Evolutionary conservation across 208 protist genomes (phyloP).

Genomic region (Crithidia thermophila): DNA sequence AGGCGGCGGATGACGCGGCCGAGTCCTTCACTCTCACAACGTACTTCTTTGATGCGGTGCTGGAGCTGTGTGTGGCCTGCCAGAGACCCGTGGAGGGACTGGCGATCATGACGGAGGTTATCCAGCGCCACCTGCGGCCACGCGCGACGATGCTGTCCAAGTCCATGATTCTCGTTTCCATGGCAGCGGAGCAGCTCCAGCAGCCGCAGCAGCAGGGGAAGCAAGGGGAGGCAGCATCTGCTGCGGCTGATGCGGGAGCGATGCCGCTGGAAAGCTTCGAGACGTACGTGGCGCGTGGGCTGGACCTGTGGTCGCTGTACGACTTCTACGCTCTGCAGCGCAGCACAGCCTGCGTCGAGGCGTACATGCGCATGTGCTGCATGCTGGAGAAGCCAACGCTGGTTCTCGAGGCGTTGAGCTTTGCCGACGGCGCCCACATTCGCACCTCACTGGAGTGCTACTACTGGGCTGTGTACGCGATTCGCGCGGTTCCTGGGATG

Average conservation of each 20-base stretch:
- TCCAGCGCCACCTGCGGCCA: slow-evolving; percentile 68
- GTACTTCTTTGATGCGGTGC: slow-evolving; percentile 80
- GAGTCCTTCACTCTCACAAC: slow-evolving; percentile 68
- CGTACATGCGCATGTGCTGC: slow-evolving; percentile 78
- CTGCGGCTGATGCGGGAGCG: not conserved
- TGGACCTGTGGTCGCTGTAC: slow-evolving; percentile 86
- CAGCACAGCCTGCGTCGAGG: slow-evolving; percentile 54
- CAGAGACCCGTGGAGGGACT: slow-evolving; percentile 60
- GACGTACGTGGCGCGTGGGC: slow-evolving; percentile 43
- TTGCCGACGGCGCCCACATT: slow-evolving; percentile 63
- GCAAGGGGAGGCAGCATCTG: not conserved
- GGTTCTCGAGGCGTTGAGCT: slow-evolving; percentile 70
- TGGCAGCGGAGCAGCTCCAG: slow-evolving; percentile 55
- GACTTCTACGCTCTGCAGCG: slow-evolving; percentile 86
- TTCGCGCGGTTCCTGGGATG: slow-evolving; percentile 68
- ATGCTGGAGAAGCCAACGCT: slow-evolving; percentile 54
- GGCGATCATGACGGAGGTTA: slow-evolving; percentile 68
- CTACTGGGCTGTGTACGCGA: slow-evolving; percentile 78
- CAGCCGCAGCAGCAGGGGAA: not conserved
- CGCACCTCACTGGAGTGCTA: slow-evolving; percentile 71
- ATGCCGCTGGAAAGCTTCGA: slow-evolving; percentile 1
- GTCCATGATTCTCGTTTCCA: slow-evolving; percentile 64
- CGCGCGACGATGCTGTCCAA: slow-evolving; percentile 74
- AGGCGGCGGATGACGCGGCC: slow-evolving; percentile 22
- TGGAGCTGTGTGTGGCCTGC: slow-evolving; percentile 78